Evolutionary conservation across 2,329 filamentous ascomycete species (phyloP), one percentile per base, ranked within the genome.

Genomic region (Ceratocystis alfenasii): DNA sequence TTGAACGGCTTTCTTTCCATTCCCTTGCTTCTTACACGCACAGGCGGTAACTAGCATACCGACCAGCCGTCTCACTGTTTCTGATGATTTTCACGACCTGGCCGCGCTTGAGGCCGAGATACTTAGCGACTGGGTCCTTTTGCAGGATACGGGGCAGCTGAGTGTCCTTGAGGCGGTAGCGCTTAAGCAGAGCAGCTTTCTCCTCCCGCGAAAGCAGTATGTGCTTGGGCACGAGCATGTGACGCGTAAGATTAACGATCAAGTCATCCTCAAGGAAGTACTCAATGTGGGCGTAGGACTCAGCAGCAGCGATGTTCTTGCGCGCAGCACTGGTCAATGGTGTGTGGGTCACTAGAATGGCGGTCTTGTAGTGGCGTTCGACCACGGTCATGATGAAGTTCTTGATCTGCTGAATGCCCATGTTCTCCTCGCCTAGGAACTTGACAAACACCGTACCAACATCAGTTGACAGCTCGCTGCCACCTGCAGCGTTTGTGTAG

Each of bases 61-160:
- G 83, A 68, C 94, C 94, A 15, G 94, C 94, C 66, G 94, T 99
- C 81, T 97, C 94, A 73, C 87, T 92, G 75, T 88, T 92, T 70
- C 94, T 83, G 72, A 99, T 96, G 72, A 99, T 99, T 84, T 99
- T 99, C 72, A 99, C 94, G 2, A 99, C 92, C 77, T 96, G 89
- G 2, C 92, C 91, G 74, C 92, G 83, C 79, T 89, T 88, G 74
- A 99, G 79, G 12, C 94, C 94, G 65, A 96, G 79, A 75, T 97
- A 99, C 72, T 88, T 87, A 30, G 94, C 90, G 64, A 99, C 91
- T 2, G 94, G 94, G 75, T 99, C 94, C 70, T 89, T 89, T 70
- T 89, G 84, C 76, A 96, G 84, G 72, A 99, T 96, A 66, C 94
- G 83, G 3, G 94, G 94, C 73, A 99, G 80, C 79, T 99, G 94